Base-by-base conservation (phyloP, 345 rosid genomes). In the Dipteronia sinensis region DNA sequence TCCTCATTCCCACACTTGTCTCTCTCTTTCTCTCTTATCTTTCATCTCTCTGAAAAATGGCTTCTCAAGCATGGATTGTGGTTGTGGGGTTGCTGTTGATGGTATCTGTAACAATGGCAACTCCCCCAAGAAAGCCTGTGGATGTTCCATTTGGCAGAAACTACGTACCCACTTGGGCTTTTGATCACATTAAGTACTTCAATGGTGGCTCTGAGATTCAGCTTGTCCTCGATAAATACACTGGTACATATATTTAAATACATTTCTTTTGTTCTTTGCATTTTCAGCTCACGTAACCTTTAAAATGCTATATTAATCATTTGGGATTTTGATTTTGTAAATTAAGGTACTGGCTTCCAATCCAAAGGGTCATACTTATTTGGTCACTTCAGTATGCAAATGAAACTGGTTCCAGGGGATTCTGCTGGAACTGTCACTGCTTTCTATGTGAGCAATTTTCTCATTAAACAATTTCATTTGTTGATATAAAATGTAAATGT, bases 381-480 rank as follows among this genome's bases (percentile, higher is more conserved):
- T 75, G 97, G 98, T 40, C 94, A 91, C 76, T 92, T 94, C 83
- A 89, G 90, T 77, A 91, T 91, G 96, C 90, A 94, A 64, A 91
- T 94, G 20, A 92, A 91, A 89, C 68, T 94, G 79, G 93, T 90
- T 82, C 81, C 90, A 8, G 94, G 94, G 11, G 94, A 94, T 78
- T 92, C 94, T 64, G 97, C 98, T 6, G 98, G 98, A 78, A 87
- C 91, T 6, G 98, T 92, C 34, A 91, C 96, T 62, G 97, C 96
- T 38, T 92, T 91, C 80, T 94, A 94, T 66, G 98, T 92, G 27
- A 86, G 93, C 70, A 2, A 23, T 25, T 34, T 44, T 17, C 0
- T 25, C n/a, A 31, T 40, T 34, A 34, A 34, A 42, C 8, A 42
- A 42, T 0, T 42, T 42, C 10, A 42, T 8, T 42, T 42, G 46